These are phyloP conservation scores for Skeletonema menzelii DNA, from an alignment of 108 stramenopile genomes.

Conservation along the genomic window DNA sequence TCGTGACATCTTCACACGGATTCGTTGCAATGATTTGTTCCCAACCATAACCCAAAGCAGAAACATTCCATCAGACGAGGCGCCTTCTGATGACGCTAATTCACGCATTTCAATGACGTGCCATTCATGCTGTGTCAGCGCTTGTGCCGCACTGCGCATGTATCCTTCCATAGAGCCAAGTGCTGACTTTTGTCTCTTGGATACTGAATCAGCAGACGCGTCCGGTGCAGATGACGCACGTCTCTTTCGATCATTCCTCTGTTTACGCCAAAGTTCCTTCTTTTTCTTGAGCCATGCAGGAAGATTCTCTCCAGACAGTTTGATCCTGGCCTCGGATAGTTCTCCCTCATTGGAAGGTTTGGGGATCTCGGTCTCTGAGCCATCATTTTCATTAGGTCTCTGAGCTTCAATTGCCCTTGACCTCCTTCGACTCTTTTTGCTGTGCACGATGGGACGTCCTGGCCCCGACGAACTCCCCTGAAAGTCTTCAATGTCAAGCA, in stretches of 20 bases:
- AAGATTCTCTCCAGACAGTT: slow-evolving; percentile 63
- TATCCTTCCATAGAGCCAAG: slow-evolving; percentile 75
- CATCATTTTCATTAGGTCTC: not conserved
- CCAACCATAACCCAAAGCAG: slow-evolving; percentile 92
- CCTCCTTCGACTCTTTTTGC: slow-evolving; percentile 20
- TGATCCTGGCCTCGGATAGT: slow-evolving; percentile 33
- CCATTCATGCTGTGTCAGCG: slow-evolving; percentile 74
- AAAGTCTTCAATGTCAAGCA: slow-evolving; percentile 84
- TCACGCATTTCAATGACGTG: slow-evolving; percentile 95
- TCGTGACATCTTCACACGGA: slow-evolving; percentile 82
- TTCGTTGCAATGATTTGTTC: slow-evolving; percentile 73
- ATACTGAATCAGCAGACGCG: not conserved
- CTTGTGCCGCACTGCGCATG: slow-evolving; percentile 75
- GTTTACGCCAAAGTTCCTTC: slow-evolving; percentile 84
- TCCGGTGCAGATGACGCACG: slow-evolving; percentile 9
- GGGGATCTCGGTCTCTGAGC: not conserved
- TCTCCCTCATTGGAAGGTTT: slow-evolving; percentile 8
- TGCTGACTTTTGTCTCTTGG: slow-evolving; percentile 44
- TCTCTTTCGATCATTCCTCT: slow-evolving; percentile 52
- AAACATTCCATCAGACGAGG: slow-evolving; percentile 79
- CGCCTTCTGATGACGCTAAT: slow-evolving; percentile 64
- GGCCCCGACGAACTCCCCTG: slow-evolving; percentile 36
- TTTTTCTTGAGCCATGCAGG: slow-evolving; percentile 88
- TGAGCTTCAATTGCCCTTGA: not conserved
- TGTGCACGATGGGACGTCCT: slow-evolving; percentile 79